phyloP scores from a whole-genome alignment of 139 green algal genomes.

The Chlorella sorokiniana region DNA sequence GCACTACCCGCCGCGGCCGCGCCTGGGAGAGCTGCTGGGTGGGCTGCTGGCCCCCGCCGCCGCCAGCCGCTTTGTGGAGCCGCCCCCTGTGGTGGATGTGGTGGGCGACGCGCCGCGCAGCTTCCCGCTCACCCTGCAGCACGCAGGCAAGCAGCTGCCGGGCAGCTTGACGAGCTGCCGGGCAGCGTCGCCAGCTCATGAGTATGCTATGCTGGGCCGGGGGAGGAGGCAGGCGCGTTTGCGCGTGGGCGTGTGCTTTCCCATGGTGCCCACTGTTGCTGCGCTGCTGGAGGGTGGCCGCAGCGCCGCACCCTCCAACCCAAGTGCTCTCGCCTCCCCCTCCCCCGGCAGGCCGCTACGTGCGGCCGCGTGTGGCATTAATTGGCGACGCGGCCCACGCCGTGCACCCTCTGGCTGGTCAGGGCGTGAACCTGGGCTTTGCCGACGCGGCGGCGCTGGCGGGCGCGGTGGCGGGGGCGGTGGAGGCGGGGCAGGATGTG shows the following conservation, averaged over 20 bases:
- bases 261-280: no score
- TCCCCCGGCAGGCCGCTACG: slow-evolving; percentile 57
- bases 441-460: slow-evolving; percentile 69
- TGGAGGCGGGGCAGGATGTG: slow-evolving; percentile 61
- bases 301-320: neutral
- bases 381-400: slow-evolving; percentile 84
- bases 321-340: neutral
- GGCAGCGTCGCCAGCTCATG: no score
- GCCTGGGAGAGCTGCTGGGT: slow-evolving; percentile 9
- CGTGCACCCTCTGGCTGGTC: slow-evolving; percentile 40
- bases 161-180: no score
- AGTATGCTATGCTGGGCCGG: no score
- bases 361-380: slow-evolving; percentile 71
- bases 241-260: no score
- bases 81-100: slow-evolving; percentile 54
- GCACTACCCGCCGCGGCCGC: neutral
- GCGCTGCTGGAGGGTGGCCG: no score
- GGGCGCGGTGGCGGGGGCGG: slow-evolving; percentile 49
- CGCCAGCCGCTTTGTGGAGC: slow-evolving; percentile 26
- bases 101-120: slow-evolving; percentile 59
- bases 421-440: slow-evolving; percentile 84
- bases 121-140: slow-evolving; percentile 68
- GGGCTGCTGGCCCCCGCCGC: slow-evolving; percentile 11
- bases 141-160: slow-evolving; percentile 55
- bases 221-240: no score